phyloP scores from a whole-genome alignment of 495 filamentous ascomycete species.

The Glarea lozoyensis region DNA sequence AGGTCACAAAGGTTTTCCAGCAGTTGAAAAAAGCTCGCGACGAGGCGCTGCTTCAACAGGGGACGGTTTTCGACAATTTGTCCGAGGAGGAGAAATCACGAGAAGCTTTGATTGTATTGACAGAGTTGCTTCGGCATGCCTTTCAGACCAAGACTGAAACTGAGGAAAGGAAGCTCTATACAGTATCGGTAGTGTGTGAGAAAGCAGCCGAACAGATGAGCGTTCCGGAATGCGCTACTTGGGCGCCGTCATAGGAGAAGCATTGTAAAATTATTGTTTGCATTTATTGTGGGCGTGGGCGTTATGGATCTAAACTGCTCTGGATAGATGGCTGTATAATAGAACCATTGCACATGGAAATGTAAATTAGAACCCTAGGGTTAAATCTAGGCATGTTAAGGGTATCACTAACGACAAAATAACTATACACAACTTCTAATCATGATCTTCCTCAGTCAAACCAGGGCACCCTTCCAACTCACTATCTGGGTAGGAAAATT shows the following conservation, averaged over 20 bases:
- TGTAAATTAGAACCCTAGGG: neutral
- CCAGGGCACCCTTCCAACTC: conserved; percentile 88
- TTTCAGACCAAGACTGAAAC: neutral
- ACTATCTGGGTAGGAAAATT: conserved; percentile 62
- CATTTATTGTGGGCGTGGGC: too few relatives aligned
- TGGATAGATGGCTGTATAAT: too few relatives aligned
- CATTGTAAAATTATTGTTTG: too few relatives aligned
- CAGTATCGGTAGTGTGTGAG: neutral
- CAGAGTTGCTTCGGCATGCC: conserved; percentile 40
- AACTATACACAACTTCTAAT: conserved; percentile 32
- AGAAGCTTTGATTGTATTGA: conserved; percentile 42
- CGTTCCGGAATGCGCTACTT: conserved; percentile 16
- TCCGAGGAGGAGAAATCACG: conserved; percentile 32
- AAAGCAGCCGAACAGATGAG: conserved; percentile 17
- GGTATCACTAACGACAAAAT: conserved; percentile 21
- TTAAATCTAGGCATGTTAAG: conserved; percentile 6
- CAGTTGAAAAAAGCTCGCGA: conserved; percentile 22
- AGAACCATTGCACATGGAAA: neutral
- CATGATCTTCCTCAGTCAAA: conserved; percentile 84
- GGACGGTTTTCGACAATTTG: conserved; percentile 25
- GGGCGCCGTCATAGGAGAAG: too few relatives aligned
- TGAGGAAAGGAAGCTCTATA: conserved; percentile 2
- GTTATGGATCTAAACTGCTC: too few relatives aligned
- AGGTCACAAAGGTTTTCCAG: conserved; percentile 21
- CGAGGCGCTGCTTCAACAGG: conserved; percentile 15